Conservation (phyloP, 2,329 filamentous ascomycete species). For the Hymenoscyphus infarciens region DNA sequence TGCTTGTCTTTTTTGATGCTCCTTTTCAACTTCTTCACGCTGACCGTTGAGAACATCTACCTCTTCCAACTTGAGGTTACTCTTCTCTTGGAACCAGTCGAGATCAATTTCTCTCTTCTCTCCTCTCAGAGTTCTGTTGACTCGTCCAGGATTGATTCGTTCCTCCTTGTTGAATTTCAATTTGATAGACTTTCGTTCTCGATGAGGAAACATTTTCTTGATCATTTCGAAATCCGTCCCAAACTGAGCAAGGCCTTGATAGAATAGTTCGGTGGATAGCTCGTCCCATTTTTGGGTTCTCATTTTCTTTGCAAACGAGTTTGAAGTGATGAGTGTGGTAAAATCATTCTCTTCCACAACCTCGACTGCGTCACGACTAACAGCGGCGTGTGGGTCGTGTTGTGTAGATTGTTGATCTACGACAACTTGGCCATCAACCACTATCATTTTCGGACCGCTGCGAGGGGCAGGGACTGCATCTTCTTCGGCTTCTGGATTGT, state of each 20-base stretch:
- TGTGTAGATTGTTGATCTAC: slow-evolving; percentile 64
- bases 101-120: slow-evolving; percentile 58
- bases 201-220: slow-evolving; percentile 67
- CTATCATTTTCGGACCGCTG: slow-evolving; percentile 24
- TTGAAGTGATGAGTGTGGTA: slow-evolving; percentile 65
- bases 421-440: slow-evolving; percentile 59
- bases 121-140: slow-evolving; percentile 62
- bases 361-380: slow-evolving; percentile 45
- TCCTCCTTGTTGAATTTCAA: slow-evolving; percentile 82
- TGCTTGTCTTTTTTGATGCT: slow-evolving; percentile 37
- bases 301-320: slow-evolving; percentile 60
- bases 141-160: slow-evolving; percentile 56
- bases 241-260: slow-evolving; percentile 69
- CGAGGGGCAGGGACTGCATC: slow-evolving; percentile 4
- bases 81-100: slow-evolving; percentile 52
- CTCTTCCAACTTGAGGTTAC: slow-evolving; percentile 21
- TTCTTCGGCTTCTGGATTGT: slow-evolving; percentile 8
- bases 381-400: slow-evolving; percentile 65
- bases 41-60: slow-evolving; percentile 10
- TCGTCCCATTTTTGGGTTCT: slow-evolving; percentile 65
- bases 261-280: slow-evolving; percentile 72
- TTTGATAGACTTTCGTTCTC: slow-evolving; percentile 71
- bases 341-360: slow-evolving; percentile 67
- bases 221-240: slow-evolving; percentile 84
- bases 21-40: slow-evolving; percentile 23